Evolutionary conservation across 2,329 filamentous ascomycete genomes (phyloP).

Genomic region (Didymella segeticola): DNA sequence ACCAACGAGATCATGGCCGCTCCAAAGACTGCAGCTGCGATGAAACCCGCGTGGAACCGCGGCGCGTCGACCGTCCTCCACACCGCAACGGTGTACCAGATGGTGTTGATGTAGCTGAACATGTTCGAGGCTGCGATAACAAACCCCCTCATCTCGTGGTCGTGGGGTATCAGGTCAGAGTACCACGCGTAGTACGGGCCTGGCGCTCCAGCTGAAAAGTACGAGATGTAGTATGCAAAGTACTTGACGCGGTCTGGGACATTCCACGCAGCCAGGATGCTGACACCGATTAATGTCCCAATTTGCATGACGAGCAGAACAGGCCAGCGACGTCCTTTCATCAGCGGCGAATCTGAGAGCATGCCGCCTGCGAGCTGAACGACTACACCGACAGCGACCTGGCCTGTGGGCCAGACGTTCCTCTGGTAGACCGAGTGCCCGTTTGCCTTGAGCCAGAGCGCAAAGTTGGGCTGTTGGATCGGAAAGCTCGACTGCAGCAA

Average conservation of each 20-base stretch:
- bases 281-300: conserved; percentile 50
- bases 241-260: conserved; percentile 55
- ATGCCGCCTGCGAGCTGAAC: conserved; percentile 53
- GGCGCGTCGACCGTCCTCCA: conserved; percentile 33
- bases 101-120: conserved; percentile 32
- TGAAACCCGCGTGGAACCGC: conserved; percentile 32
- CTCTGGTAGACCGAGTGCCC: conserved; percentile 54
- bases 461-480: conserved; percentile 28
- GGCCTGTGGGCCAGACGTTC: conserved; percentile 57
- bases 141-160: conserved; percentile 37
- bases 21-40: conserved; percentile 25
- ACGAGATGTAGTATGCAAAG: conserved; percentile 34
- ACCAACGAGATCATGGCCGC: conserved; percentile 30
- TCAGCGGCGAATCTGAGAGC: conserved; percentile 34
- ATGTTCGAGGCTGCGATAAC: conserved; percentile 34
- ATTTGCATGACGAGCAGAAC: conserved; percentile 50
- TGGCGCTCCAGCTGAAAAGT: conserved; percentile 30
- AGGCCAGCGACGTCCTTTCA: conserved; percentile 41
- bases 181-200: conserved; percentile 38
- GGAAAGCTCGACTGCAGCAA: conserved; percentile 42
- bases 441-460: conserved; percentile 56
- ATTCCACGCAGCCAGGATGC: conserved; percentile 54
- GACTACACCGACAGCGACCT: conserved; percentile 54
- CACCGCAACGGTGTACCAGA: conserved; percentile 28
- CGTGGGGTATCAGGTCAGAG: conserved; percentile 33